Evolutionary conservation across 371 early-diverging fungal genomes (phyloP).

Genomic region (Mucor racemosus): DNA sequence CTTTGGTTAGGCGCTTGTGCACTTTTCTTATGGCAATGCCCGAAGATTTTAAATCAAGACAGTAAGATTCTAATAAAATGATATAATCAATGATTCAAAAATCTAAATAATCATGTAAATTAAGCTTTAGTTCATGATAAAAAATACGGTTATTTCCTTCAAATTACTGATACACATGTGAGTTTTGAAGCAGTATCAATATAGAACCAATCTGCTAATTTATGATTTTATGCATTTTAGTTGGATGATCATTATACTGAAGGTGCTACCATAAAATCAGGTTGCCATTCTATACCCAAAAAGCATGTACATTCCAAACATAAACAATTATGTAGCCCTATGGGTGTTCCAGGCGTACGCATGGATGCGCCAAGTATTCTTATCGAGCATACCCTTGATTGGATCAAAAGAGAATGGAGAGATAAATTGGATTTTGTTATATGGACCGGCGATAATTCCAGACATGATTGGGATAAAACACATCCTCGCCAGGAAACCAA

Average conservation of each 20-base stretch:
- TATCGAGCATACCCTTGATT: conserved; percentile 68
- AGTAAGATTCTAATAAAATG: conserved; percentile 1
- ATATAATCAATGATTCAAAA: neutral
- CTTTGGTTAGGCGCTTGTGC: neutral
- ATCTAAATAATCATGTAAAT: neutral
- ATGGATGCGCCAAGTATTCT: conserved; percentile 74
- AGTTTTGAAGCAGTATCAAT: neutral
- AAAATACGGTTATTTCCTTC: conserved; percentile 60
- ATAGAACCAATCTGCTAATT: neutral
- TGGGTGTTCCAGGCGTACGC: conserved; percentile 60
- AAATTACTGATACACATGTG: conserved; percentile 79
- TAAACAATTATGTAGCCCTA: conserved; percentile 22
- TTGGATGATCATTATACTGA: conserved; percentile 54
- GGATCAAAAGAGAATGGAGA: conserved; percentile 62
- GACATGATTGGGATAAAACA: conserved; percentile 72
- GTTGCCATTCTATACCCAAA: conserved; percentile 48
- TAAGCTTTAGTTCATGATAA: conserved; percentile 7
- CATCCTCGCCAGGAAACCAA: conserved; percentile 42
- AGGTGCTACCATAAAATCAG: conserved; percentile 57
- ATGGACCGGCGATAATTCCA: conserved; percentile 82
- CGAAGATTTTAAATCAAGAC: neutral
- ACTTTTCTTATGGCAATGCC: conserved; percentile 12
- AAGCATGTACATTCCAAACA: conserved; percentile 13
- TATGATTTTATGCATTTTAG: conserved; percentile 12
- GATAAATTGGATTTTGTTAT: conserved; percentile 74